Evolutionary conservation across 192 early-diverging fungal genomes (phyloP), one percentile per base, ranked within the genome.

Genomic region (Backusella westeae): DNA sequence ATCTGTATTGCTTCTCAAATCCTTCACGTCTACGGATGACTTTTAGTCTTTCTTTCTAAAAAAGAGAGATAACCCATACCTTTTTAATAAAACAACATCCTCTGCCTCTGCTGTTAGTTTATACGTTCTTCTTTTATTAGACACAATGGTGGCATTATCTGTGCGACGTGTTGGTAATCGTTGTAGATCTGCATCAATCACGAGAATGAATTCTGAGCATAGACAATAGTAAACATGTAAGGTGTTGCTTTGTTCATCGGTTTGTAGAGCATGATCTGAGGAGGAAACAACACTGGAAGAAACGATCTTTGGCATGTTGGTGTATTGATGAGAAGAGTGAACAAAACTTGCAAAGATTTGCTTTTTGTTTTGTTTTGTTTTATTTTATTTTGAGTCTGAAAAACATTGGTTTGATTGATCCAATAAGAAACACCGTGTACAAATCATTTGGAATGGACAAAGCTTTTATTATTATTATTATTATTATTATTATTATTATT

Each of bases 181-280:
- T 42, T 77, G 81, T 29, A 90, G 71, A 36, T 84, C 83, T 7
- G 77, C 79, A 75, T 88, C 87, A 75, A 90, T 90, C 6, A 88
- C 89, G 8, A 90, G 80, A 75, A 90, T 80, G 75, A 90, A 90
- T 76, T 90, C 89, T 59, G 86, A 87, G 71, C 89, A 90, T 19
- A 88, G 75, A 68, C 89, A 90, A 44, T 90, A 90, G 69, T 90
- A 90, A 10, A 87, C 86, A 67, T 88, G 87, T 42, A 90, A 67
- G 3, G 21, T 34, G 19, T 84, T 81, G 44, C 80, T 82, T 35
- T 74, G 75, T 35, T 80, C 76, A 34, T 80, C 80, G 23, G 76
- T 78, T 59, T 81, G 75, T 23, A 75, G 76, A 29, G 81, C 80
- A 56, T 81, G 75, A 80, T 90, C 85, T 0, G 89, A 90, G 0